Percentiles rank a stretch among this genome's conserved stretches.
Conservation (phyloP, 2,329 filamentous ascomycete genomes). For the Nannizzia gypsea region DNA sequence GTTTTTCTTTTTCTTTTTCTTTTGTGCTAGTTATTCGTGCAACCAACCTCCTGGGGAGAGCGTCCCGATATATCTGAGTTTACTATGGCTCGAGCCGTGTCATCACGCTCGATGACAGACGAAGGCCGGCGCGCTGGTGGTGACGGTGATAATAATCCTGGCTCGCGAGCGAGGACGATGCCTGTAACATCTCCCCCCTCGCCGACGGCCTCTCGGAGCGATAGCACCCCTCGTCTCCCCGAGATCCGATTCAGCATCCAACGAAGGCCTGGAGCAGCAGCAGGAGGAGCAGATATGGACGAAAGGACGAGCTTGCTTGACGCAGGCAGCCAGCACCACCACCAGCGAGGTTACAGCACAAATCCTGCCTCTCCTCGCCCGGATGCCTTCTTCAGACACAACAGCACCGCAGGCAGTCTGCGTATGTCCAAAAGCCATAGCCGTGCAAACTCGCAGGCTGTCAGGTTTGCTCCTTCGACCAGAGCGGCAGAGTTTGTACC, state of each 20-base stretch:
- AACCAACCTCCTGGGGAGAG: too few species aligned
- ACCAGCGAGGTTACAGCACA: constrained; percentile 27
- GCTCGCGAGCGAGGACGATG: constrained; percentile 6
- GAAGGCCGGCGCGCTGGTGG: background rate
- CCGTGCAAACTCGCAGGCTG: constrained; percentile 38
- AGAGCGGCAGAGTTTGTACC: constrained; percentile 53
- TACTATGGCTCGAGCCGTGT: constrained; percentile 11
- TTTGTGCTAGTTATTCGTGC: too few species aligned
- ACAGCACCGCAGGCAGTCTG: constrained; percentile 25
- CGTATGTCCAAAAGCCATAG: constrained; percentile 37
- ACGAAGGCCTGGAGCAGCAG: background rate
- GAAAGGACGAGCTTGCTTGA: constrained; percentile 29
- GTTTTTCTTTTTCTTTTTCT: background rate
- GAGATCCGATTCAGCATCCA: constrained; percentile 13
- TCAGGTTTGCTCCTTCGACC: constrained; percentile 50
- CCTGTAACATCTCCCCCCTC: constrained; percentile 14
- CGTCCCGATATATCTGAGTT: too few species aligned
- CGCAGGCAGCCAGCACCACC: constrained; percentile 12
- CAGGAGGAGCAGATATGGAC: constrained; percentile 8
- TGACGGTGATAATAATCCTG: constrained; percentile 6
- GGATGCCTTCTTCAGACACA: constrained; percentile 25
- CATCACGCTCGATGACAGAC: constrained; percentile 1
- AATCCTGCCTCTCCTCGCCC: constrained; percentile 23
- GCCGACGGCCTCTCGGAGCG: constrained; percentile 8
- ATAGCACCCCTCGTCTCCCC: constrained; percentile 11